Conservation (phyloP, 345 rosid species). For the Gossypium raimondii region DNA sequence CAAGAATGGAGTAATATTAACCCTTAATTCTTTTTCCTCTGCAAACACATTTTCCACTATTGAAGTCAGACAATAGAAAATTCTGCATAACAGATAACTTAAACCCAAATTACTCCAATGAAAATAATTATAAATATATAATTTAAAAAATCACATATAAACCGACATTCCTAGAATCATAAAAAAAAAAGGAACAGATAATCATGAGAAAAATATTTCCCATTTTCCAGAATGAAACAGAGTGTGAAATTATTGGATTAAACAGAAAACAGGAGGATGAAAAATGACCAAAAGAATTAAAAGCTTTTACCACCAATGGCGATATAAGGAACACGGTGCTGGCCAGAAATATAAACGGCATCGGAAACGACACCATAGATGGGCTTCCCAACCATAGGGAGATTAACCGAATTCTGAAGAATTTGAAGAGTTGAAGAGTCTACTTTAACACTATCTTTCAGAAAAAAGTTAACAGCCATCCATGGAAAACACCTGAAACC, state of each 20-base stretch:
- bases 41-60: background rate
- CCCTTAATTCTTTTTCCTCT: background rate
- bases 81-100: background rate
- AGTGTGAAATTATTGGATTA: background rate
- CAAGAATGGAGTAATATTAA: too few relatives aligned
- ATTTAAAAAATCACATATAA: background rate
- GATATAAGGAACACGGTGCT: constrained; percentile 89
- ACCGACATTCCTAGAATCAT: background rate
- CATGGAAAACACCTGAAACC: constrained; percentile 91
- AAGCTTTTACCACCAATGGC: constrained; percentile 72
- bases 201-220: background rate
- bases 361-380: constrained; percentile 76
- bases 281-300: background rate
- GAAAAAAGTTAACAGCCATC: constrained; percentile 74
- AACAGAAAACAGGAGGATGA: background rate
- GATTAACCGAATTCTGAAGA: constrained; percentile 75
- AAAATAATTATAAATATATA: background rate
- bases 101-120: background rate
- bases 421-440: constrained; percentile 79
- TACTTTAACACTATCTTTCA: constrained; percentile 73
- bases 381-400: constrained; percentile 91
- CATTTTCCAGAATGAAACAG: constrained; percentile 1
- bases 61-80: background rate
- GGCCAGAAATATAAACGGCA: constrained; percentile 62
- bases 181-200: too few relatives aligned